Base-by-base conservation (phyloP, 768 basidiomycete species). In the Lactifluus piperatus region DNA sequence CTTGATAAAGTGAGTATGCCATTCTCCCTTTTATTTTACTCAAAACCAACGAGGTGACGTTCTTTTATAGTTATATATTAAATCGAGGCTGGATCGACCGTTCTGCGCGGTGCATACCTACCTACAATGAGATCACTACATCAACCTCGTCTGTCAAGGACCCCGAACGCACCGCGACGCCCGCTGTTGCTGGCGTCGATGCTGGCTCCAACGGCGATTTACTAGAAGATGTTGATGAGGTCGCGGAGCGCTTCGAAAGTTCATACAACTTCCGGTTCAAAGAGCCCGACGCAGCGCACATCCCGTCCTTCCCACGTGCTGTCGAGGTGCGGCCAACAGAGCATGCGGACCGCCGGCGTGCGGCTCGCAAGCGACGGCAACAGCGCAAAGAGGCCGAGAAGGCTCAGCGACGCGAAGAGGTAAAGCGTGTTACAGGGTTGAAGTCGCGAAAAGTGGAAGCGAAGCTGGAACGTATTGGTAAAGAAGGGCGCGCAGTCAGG, bases 231-330 rank as follows among this genome's bases (percentile, higher is more conserved):
- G 83, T 97, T 65, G 93, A 97, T 54, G 91, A 95, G 45, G 84
- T 90, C 62, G 88, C 85, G 5, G 94, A 97, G 29, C 82, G 82
- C 45, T 99, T 97, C 64, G 97, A 99, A 74, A 84, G 82, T n/a
- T 89, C 88, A 14, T 99, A 97, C 74, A 98, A 98, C 71, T 97
- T 97, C 75, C 84, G 97, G 54, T 99, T 92, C 70, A 94, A 99
- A 71, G 95, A 99, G 72, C 88, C 91, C 36, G 83, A 81, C 30
- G 85, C 85, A 2, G 76, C 79, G 5, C 74, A 78, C 26, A 87
- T 94, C 54, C 66, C 78, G 54, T 76, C 88, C 0, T 89, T 88
- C 72, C 92, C 95, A 4, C 90, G 97, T 62, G 77, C 79, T 67
- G 67, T 89, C 22, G 67, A 79, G 50, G 82, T 87, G 47, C 80